phyloP scores from a whole-genome alignment of 1,284 basidiomycete genomes.

The Erythrobasidium hasegawianum region DNA sequence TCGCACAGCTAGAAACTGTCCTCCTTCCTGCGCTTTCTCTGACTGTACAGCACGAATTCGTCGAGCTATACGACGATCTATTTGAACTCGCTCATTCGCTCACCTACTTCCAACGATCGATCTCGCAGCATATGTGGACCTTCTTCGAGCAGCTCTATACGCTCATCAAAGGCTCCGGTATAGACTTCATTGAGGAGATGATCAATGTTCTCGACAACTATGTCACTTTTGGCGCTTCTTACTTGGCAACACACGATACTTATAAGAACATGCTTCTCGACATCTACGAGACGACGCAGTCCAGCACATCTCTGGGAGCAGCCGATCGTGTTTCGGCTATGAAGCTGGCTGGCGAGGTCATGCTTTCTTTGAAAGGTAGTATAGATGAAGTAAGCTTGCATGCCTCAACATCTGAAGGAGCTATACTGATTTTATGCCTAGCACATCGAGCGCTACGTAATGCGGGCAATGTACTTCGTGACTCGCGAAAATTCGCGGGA shows the following conservation, averaged over 20 bases:
- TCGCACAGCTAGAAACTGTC: conserved; percentile 74
- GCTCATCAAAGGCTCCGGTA: conserved; percentile 75
- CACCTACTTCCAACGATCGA: conserved; percentile 73
- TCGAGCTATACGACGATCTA: conserved; percentile 80
- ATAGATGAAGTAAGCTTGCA: conserved; percentile 64
- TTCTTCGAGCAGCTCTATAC: conserved; percentile 77
- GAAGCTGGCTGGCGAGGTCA: conserved; percentile 75
- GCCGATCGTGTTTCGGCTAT: conserved; percentile 77
- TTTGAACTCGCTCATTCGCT: conserved; percentile 80
- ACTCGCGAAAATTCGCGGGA: conserved; percentile 48
- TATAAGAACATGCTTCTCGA: conserved; percentile 79
- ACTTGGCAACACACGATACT: conserved; percentile 66
- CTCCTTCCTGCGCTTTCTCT: conserved; percentile 72
- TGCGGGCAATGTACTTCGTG: conserved; percentile 59
- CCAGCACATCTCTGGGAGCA: conserved; percentile 69
- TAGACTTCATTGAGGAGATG: conserved; percentile 89
- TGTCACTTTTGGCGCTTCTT: conserved; percentile 73
- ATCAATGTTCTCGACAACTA: conserved; percentile 84
- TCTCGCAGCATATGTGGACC: conserved; percentile 79
- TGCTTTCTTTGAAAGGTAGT: conserved; percentile 71
- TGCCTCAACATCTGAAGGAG: neutral
- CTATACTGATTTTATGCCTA: conserved; percentile 40
- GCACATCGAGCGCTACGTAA: conserved; percentile 60
- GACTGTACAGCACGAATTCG: conserved; percentile 57
- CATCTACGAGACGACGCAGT: conserved; percentile 74